Evolutionary conservation across 768 basidiomycete species (phyloP), one percentile per base, ranked within the genome.

Genomic region (Pisolithus sp.): DNA sequence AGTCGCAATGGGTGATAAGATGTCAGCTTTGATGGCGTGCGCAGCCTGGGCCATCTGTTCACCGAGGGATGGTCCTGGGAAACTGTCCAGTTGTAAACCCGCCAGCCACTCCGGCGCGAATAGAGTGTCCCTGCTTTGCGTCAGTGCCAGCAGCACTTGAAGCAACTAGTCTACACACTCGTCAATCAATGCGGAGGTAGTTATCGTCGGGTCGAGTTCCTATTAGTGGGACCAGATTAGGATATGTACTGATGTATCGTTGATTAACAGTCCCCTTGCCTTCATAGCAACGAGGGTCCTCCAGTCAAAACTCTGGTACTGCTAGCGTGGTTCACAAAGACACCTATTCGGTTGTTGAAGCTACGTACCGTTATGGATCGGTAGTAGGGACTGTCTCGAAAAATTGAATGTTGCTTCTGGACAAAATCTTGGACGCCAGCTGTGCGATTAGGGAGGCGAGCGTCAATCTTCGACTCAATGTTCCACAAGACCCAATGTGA

Each of bases 241-340:
- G 31, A 34, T 46, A 15, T 46, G 30, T 46, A 41, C 18, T 26
- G 18, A n/a, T 36, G 9, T 30, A 28, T 26, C 13, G 20, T 24
- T 26, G 8, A 42, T 15, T 17, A 17, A 8, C 24, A 17, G n/a
- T 10, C 15, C 26, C 9, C 43, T 45, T 55, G 77, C 81, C 76
- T 85, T 86, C 84, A 89, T 89, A 21, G 69, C 75, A 46, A 86
- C 64, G 13, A 91, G 63, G 13, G 86, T 83, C 58, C 87, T 74
- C 89, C 89, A 91, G 63, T 89, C 84, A 58, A 89, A 89, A 59
- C 85, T 86, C 71, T 92, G 86, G 57, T 80, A 87, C 86, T 89
- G 57, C 7, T 18, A 21, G 42, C 49, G 42, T n/a, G 7, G 26
- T 3, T 45, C 57, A 31, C 55, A 28, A 21, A 37, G 8, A 31